Evolutionary conservation across 176 grass and related monocot species (phyloP).

Genomic region (Secale cereale): DNA sequence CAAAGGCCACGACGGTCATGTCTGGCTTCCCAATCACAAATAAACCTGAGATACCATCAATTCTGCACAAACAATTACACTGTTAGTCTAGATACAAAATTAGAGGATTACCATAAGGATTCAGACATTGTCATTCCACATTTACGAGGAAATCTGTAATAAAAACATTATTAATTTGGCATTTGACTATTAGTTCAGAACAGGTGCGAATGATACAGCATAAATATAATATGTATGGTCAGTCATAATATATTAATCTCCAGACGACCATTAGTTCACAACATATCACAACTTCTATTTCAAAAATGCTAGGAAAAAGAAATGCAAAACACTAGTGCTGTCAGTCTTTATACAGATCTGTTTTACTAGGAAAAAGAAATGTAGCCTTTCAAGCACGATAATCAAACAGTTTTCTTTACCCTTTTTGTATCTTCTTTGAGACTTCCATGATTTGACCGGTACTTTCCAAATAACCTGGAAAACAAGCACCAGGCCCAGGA

Average conservation of each 20-base stretch:
- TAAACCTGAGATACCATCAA: constrained; percentile 72
- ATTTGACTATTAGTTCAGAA: neutral
- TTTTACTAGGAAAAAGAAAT: neutral
- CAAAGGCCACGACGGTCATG: constrained; percentile 88
- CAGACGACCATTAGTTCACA: neutral
- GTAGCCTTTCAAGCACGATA: constrained; percentile 4
- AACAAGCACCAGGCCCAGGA: constrained; percentile 1
- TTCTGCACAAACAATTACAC: constrained; percentile 39
- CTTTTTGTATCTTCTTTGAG: constrained; percentile 86
- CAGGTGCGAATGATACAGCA: neutral
- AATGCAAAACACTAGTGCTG: neutral
- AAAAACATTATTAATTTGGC: constrained; percentile 7
- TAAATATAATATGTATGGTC: neutral
- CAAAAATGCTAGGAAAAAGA: neutral
- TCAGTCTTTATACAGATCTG: neutral
- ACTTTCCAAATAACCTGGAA: constrained; percentile 83
- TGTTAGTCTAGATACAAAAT: neutral
- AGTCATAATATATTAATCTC: neutral
- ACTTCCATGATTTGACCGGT: constrained; percentile 87
- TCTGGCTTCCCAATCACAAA: constrained; percentile 89
- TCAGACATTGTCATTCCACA: neutral
- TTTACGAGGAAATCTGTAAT: neutral
- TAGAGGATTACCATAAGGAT: neutral
- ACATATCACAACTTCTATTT: neutral
- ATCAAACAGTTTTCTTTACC: constrained; percentile 42